Evolutionary conservation across 2,329 filamentous ascomycete species (phyloP), one percentile per base, ranked within the genome.

Genomic region (Didymella lethalis): DNA sequence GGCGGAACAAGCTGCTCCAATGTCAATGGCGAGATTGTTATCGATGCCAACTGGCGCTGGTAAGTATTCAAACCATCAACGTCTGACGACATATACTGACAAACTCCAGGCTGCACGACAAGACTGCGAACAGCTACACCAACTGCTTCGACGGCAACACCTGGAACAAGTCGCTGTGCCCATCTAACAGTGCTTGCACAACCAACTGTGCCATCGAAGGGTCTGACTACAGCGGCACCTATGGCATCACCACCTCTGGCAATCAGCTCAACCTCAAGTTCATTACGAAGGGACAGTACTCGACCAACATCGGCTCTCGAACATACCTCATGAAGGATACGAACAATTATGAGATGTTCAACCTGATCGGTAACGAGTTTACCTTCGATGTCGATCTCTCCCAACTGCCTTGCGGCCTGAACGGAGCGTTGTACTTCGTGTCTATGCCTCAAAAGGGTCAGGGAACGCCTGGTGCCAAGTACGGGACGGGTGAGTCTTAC

Each of bases 331-430:
- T 78, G 69, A 71, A 72, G 46, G 66, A 71, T 45, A 53, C 65
- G 0, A 67, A 64, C 48, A 74, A 68, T 16, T 36, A 76, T 38
- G 54, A 77, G 53, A 70, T 74, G 63, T 77, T 75, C 68, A 76
- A 75, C 49, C 67, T 77, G 20, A 67, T 73, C 25, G 70, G 72
- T 20, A 73, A 77, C 40, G 75, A 77, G 59, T 77, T 77, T 58
- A 72, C 68, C 8, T 77, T 77, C 40, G 75, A 77, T 50, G 74
- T 77, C 1, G 75, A 77, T 48, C 62, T 90, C 20, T 89, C 87
- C 18, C 82, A 83, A 57, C 77, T 90, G n/a, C 84, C 84, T 47
- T 91, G 89, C 67, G 89, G 89, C 48, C 78, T 91, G 53, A 91
- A 92, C 71, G 88, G 88, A 38, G 73, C 72, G 6, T 48, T 73